Percentiles rank a stretch among this genome's conserved stretches.
Evolutionary conservation across 768 basidiomycete species (phyloP).

Genomic region (Suillus cothurnatus): DNA sequence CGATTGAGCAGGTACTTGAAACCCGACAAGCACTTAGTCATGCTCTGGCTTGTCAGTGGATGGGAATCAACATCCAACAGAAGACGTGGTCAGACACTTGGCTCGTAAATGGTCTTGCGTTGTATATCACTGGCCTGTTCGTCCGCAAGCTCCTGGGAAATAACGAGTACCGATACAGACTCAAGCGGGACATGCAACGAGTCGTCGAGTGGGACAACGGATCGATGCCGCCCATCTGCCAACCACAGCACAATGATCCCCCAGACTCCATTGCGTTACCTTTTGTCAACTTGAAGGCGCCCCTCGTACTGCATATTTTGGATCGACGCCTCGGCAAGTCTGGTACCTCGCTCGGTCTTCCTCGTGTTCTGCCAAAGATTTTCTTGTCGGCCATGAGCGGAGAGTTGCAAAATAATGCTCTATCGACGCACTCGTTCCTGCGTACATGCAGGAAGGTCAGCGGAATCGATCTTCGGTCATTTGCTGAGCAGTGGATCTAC

Average conservation of each 20-base stretch:
- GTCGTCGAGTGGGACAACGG: conserved; percentile 88
- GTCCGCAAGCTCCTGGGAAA: conserved; percentile 86
- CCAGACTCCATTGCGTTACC: conserved; percentile 78
- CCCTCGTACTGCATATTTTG: conserved; percentile 94
- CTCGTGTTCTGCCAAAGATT: conserved; percentile 92
- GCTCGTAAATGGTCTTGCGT: conserved; percentile 93
- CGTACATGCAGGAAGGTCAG: conserved; percentile 92
- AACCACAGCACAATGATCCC: conserved; percentile 82
- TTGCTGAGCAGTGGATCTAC: conserved; percentile 99
- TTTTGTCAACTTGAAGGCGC: conserved; percentile 94
- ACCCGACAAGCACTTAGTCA: conserved; percentile 85
- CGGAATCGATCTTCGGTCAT: conserved; percentile 85
- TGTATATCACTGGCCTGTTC: conserved; percentile 90
- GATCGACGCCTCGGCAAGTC: conserved; percentile 93
- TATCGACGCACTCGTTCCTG: conserved; percentile 90
- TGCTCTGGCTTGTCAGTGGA: conserved; percentile 94
- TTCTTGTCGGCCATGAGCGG: conserved; percentile 94
- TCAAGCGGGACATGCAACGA: conserved; percentile 96
- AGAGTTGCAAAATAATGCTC: conserved; percentile 79
- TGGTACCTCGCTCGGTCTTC: conserved; percentile 91
- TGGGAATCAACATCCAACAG: conserved; percentile 93
- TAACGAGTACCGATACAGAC: conserved; percentile 93
- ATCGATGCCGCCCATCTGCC: conserved; percentile 89
- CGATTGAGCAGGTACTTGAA: conserved; percentile 92
- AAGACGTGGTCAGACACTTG: conserved; percentile 93